Base-by-base conservation (phyloP, 2,329 filamentous ascomycete genomes). In the Ophiostoma sp. region DNA sequence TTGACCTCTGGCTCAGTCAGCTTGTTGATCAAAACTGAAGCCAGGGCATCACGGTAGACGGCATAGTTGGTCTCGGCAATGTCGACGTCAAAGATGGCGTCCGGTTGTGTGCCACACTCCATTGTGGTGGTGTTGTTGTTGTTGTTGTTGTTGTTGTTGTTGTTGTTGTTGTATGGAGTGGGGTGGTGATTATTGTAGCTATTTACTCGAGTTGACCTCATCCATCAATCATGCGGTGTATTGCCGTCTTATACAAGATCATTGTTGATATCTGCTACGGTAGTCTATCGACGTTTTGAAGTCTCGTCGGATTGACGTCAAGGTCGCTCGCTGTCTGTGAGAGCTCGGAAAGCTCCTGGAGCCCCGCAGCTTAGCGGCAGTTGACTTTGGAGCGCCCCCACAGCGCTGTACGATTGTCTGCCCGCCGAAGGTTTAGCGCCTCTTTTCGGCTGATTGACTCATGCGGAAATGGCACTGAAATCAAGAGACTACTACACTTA, bases 11-110 rank as follows among this genome's bases (percentile, higher is more conserved):
- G 80, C 12, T 73, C 79, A 4, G 86, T 82, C 15, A 90, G 86
- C 74, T 86, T 89, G 69, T 89, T 88, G 70, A 95, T 87, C 15
- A 96, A 84, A 0, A 89, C 86, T 19, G 88, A 88, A 9, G 92
- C 92, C 75, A 96, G 84, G 78, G 89, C 93, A 78, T 96, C 93
- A 71, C 91, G 86, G 81, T 96, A 94, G 64, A 89, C 83, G 70
- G 90, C 87, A 79, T 89, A 91, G 78, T 93, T 93, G 71, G 75
- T 70, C 19, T 73, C 74, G 45, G 77, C 73, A 28, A 79, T 64
- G 48, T 76, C 77, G n/a, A 63, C 66, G 31, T 76, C 74, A 2
- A 39, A 15, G n/a, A 73, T n/a, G 1, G 22, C 25, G 5, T 57
- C 69, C 5, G 36, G 36, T 36, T 17, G 9, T 48, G 42, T 28